Base-by-base conservation (phyloP, 1,284 basidiomycete species). In the Rhodotorula sp. region DNA sequence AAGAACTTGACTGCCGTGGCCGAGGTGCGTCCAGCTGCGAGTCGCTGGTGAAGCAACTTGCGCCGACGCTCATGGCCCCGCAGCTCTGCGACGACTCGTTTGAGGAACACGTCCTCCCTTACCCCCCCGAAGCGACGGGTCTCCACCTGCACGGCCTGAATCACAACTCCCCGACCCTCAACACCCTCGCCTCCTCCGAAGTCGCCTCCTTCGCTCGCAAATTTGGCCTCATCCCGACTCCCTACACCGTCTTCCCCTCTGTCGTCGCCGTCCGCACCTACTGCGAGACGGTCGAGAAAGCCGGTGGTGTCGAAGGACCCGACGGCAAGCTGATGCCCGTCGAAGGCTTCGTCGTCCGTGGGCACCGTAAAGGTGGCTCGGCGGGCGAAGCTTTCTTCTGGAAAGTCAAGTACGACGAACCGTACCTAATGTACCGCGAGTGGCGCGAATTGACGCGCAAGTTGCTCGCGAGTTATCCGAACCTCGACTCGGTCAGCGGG, bases 371-470 rank as follows among this genome's bases (percentile, higher is more conserved):
- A 22, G 67, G 66, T 27, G 74, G 74, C 47, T 60, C 60, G 6
- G 32, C 59, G 8, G 90, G 90, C 22, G 88, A 91, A 10, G 89
- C 91, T 0, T 96, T 98, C 84, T 98, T 99, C 85, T 99, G 97
- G 88, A 99, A 99, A 80, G 86, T 99, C 82, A 99, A 99, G 80
- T 99, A 97, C 80, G 94, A 98, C 80, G 93, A 99, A 79, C 95
- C 95, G 0, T 99, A 99, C 79, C 88, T 98, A 83, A 95, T 96
- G 88, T 98, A 98, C 81, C 88, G 96, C 60, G 92, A 97, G 79
- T 99, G 94, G 94, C 85, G 96, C 64, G 96, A 99, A 81, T 85
- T 95, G 60, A 98, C 96, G 11, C 90, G 92, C 78, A 82, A 80
- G 27, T 83, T 95, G 44, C 83, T 96, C 10, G 59, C 62, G n/a